Conservation (phyloP, 768 basidiomycete species). For the Auricularia heimuer region DNA sequence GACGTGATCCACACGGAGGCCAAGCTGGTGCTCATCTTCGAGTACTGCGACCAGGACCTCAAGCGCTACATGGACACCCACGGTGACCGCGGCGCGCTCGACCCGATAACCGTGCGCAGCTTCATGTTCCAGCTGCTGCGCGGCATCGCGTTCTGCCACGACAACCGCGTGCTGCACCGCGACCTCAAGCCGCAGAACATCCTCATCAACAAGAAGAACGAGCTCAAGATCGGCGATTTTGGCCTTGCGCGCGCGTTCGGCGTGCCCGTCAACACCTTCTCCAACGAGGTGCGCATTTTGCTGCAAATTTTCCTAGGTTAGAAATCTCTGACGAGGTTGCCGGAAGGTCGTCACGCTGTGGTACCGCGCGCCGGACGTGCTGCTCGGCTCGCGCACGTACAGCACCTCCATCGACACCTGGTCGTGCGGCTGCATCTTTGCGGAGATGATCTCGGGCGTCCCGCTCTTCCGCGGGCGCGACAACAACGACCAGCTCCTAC, state of each 20-base stretch:
- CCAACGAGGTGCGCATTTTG: conserved; percentile 64
- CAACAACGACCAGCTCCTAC: conserved; percentile 91
- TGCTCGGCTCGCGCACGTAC: conserved; percentile 93
- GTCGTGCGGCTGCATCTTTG: conserved; percentile 98
- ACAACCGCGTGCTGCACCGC: conserved; percentile 94
- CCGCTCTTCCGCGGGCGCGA: conserved; percentile 95
- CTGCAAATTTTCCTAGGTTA: not conserved
- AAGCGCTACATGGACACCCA: conserved; percentile 99
- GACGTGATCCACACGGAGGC: conserved; percentile 99
- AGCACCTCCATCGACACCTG: conserved; percentile 98
- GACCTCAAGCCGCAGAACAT: conserved; percentile 44
- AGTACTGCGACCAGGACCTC: conserved; percentile 95
- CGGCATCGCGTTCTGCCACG: conserved; percentile 97
- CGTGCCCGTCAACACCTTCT: conserved; percentile 98
- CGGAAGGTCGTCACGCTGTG: conserved; percentile 89
- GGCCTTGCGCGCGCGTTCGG: conserved; percentile 96
- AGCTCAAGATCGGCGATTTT: conserved; percentile 98
- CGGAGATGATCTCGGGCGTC: conserved; percentile 97
- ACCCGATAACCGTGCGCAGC: conserved; percentile 70
- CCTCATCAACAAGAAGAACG: conserved; percentile 87
- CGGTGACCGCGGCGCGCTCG: conserved; percentile 90
- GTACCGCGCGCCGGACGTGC: conserved; percentile 97
- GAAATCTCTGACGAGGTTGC: not conserved
- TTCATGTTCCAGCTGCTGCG: conserved; percentile 98
- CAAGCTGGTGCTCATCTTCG: conserved; percentile 95